Conservation (phyloP, 75 land plant genomes). For the Cryptomeria japonica region DNA sequence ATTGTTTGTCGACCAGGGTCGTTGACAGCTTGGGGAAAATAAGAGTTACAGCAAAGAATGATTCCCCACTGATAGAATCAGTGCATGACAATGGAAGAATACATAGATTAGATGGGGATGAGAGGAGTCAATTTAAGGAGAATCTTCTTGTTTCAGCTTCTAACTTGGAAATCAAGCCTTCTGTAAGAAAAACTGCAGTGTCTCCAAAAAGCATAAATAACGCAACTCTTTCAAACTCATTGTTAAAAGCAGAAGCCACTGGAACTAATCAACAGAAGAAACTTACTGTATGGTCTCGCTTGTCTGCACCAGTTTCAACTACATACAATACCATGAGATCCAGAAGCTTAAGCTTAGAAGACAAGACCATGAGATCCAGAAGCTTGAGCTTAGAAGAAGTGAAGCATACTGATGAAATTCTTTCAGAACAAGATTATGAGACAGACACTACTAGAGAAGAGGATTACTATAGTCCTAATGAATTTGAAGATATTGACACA, state of each 20-base stretch:
- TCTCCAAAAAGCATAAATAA: background rate
- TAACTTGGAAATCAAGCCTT: background rate
- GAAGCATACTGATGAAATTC: constrained; percentile 2
- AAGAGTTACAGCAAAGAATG: background rate
- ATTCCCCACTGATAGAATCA: background rate
- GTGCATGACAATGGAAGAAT: background rate
- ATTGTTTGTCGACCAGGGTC: background rate
- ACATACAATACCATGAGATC: background rate
- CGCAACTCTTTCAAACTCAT: background rate
- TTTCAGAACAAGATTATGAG: constrained; percentile 6
- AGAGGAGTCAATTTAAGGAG: background rate
- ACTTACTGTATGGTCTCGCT: background rate
- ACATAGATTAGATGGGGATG: background rate
- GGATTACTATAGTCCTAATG: constrained; percentile 2
- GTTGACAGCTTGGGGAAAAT: background rate
- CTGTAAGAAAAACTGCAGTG: background rate
- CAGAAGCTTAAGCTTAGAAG: background rate
- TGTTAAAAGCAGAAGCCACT: background rate
- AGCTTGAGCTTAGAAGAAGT: constrained; percentile 1
- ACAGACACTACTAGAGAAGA: background rate
- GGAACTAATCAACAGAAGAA: background rate
- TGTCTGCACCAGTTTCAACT: background rate
- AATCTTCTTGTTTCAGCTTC: constrained; percentile 3
- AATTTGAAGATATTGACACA: background rate
- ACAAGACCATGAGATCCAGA: background rate